Evolutionary conservation across 192 early-diverging fungal genomes (phyloP), one percentile per base, ranked within the genome.

Genomic region (Chytriomyces confervae): DNA sequence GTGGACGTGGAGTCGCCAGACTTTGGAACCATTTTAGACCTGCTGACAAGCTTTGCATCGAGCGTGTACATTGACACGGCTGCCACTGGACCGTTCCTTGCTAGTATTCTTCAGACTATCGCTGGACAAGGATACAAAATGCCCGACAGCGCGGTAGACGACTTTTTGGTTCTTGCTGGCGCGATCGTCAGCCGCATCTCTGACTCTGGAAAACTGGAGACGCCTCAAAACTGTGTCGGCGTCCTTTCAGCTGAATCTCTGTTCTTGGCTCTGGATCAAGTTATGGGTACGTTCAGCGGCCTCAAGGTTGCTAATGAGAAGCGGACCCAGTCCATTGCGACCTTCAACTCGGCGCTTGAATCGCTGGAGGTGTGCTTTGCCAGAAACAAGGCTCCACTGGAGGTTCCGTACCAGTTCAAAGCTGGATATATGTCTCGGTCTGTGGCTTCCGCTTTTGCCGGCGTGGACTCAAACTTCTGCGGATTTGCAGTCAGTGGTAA

Each of bases 361-460:
- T 27, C 20, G 29, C 24, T 72, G 5, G 62, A 50, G 20, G 66
- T 44, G 7, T 79, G 77, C 62, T 62, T 72, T 20, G 60, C 77
- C 36, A 61, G 77, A 64, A 71, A 27, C 45, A 79, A 64, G 70
- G 77, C 69, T 6, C 24, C 69, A 16, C 61, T 72, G 43, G 61
- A 79, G 62, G 29, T 36, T 29, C 69, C 77, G 11, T 79, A 66
- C 69, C 63, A 45, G 20, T 79, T 79, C 70, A 64, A 29, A 5
- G 69, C 69, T 47, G 69, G 48, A 46, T 79, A 51, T 62, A 16
- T 79, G 7, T 62, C 60, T 23, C 68, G 77, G 7, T 5, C 62
- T n/a, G 51, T 79, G 23, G 77, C 69, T 44, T 61, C 66, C 20
- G 46, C 77, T 1, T 72, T 50, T 63, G 62, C 77, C 20, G 46